Conservation (phyloP, 140 eudicot species). For the Stevia rebaudiana region DNA sequence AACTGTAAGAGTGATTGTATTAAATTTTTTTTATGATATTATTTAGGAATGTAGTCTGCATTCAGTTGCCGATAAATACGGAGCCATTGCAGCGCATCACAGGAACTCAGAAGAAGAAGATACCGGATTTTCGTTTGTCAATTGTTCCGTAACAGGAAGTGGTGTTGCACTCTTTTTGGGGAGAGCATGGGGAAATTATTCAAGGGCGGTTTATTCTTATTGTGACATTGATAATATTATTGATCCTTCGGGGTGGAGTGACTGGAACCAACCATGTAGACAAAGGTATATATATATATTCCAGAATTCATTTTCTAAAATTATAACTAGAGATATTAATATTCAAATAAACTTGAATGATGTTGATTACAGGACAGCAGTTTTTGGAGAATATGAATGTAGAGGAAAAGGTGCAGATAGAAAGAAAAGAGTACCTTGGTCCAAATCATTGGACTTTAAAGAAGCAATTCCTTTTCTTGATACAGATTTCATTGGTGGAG, state of each 20-base stretch:
- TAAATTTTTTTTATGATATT: neutral
- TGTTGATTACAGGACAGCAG: constrained; percentile 37
- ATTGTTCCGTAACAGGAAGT: constrained; percentile 59
- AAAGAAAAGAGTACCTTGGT: constrained; percentile 51
- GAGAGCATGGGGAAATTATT: constrained; percentile 79
- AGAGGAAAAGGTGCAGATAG: constrained; percentile 76
- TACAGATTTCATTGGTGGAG: constrained; percentile 51
- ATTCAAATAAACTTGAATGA: neutral
- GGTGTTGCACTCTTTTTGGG: constrained; percentile 46
- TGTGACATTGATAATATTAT: constrained; percentile 42
- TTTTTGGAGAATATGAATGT: constrained; percentile 75
- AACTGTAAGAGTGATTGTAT: neutral
- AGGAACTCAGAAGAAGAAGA: constrained; percentile 46
- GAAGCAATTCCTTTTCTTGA: constrained; percentile 58
- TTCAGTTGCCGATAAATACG: constrained; percentile 29
- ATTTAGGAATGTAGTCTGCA: constrained; percentile 57
- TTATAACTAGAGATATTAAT: neutral
- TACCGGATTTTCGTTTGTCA: constrained; percentile 68
- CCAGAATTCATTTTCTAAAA: neutral
- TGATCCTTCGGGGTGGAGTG: constrained; percentile 58
- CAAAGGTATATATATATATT: constrained; percentile 46
- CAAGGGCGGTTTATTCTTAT: constrained; percentile 45
- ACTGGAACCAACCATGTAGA: constrained; percentile 47
- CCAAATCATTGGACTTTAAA: constrained; percentile 14
- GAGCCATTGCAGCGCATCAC: constrained; percentile 90